Evolutionary conservation across 768 basidiomycete genomes (phyloP), one percentile per base, ranked within the genome.

Genomic region (Russula ochroleuca): DNA sequence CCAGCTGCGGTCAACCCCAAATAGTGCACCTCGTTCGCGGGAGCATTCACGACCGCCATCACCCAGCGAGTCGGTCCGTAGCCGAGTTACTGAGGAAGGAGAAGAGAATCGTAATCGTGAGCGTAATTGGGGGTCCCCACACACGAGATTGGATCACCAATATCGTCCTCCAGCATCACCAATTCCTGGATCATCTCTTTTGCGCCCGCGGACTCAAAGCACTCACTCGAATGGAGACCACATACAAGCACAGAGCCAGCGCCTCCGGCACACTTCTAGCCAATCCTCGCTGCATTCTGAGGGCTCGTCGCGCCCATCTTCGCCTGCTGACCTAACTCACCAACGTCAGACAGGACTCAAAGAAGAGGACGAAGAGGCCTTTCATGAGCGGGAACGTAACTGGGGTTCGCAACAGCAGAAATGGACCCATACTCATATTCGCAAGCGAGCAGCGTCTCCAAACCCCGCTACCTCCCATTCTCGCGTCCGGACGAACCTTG

Each of bases 351-450:
- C 58, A 70, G 57, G 73, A 72, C 48, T 66, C 73, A 57, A 70
- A 62, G 66, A 72, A n/a, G 58, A 49, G 21, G 59, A 5, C 2
- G 81, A 25, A 25, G 81, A 78, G 67, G 61, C 74, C 5, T 63
- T 69, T n/a, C 80, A 83, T 43, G 79, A 81, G 67, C 79, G 85
- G 53, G 86, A 88, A 72, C 78, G 84, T 53, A 88, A 88, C 68
- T 88, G 86, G 87, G 85, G 86, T 71, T 80, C 85, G 9, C 84
- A 83, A n/a, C 81, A 78, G 17, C 69, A 62, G 17, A 68, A 59
- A 21, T 68, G 69, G 61, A 54, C 62, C 13, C 69, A 70, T 31
- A 65, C 5, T 41, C 67, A 21, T 68, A 62, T 66, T 64, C 61
- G 43, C 65, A 51, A 68, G 57, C 33, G 57, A 65, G 40, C 70